Base-by-base conservation (phyloP, 345 rosid species). In the Lepidium aucheri region DNA sequence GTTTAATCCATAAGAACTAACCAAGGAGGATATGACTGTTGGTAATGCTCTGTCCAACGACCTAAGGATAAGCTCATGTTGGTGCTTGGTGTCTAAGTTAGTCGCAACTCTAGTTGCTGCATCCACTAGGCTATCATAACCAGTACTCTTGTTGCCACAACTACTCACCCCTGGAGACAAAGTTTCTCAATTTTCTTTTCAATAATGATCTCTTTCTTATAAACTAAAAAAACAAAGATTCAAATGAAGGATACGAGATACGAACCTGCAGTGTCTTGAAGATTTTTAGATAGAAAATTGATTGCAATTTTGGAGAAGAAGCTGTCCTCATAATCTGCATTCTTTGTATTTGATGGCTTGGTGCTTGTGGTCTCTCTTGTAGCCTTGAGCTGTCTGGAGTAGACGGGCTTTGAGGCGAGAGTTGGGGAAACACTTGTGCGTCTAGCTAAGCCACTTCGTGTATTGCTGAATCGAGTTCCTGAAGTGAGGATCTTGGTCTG, bases 81-180 rank as follows among this genome's bases (percentile, higher is more conserved):
- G 95, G 47, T 83, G 75, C 53, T 34, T 36, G 17, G 74, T 57
- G 57, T 69, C 47, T 46, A 80, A 82, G 78, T 75, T 87, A 72
- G 62, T 32, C 3, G 81, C 77, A 15, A 77, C 83, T 14, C 76
- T 86, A 30, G 42, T 59, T 0, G 91, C 79, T 49, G 91, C 83
- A 78, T 84, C 88, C 40, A 86, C 86, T 84, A 90, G 70, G 70
- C 85, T 77, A 42, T 80, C 88, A 39, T 87, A 90, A 16, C 85
- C 90, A 4, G 54, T 70, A 76, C 74, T 76, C 40, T 34, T 45
- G 64, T 41, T 89, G 44, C 67, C 77, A 24, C 35, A 30, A 77
- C 36, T 39, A 85, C 90, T 83, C 4, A 73, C 43, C 65, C 69
- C 68, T 70, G 10, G n/a, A 62, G 30, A 51, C 2, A 54, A 54